Percentiles rank a stretch among this genome's conserved stretches.
These are phyloP conservation scores for Acacia concinna DNA, from an alignment of 331 rosid genomes.

Conservation along the genomic window DNA sequence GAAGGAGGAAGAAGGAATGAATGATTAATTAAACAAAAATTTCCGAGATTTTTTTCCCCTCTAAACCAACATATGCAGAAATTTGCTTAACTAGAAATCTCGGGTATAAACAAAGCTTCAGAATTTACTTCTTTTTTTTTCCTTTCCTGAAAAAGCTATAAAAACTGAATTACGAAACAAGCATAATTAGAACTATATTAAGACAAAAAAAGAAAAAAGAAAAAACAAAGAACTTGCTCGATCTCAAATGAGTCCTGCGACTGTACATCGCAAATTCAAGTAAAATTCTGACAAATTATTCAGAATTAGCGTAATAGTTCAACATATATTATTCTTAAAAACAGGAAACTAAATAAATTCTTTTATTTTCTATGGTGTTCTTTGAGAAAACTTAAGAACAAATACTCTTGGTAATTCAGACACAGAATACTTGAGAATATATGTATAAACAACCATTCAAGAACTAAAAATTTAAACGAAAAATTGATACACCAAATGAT, in stretches of 20 bases:
- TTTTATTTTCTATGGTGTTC: neutral
- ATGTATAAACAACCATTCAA: neutral
- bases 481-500: neutral
- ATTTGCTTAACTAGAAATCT: neutral
- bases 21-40: no score
- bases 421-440: neutral
- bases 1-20: no score
- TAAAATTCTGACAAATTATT: no score
- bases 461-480: no score
- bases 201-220: neutral
- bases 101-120: neutral
- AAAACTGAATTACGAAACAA: neutral
- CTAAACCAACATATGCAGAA: neutral
- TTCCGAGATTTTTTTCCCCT: neutral
- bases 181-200: neutral
- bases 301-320: no score
- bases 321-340: no score
- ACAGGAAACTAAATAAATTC: no score
- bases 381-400: neutral
- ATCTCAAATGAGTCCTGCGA: no score
- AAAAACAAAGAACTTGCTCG: neutral
- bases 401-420: no score
- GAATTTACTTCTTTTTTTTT: no score
- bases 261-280: no score
- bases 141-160: neutral